These are phyloP conservation scores for Sclerospora graminicola DNA, from an alignment of 352 stramenopile genomes.

Conservation along the genomic window DNA sequence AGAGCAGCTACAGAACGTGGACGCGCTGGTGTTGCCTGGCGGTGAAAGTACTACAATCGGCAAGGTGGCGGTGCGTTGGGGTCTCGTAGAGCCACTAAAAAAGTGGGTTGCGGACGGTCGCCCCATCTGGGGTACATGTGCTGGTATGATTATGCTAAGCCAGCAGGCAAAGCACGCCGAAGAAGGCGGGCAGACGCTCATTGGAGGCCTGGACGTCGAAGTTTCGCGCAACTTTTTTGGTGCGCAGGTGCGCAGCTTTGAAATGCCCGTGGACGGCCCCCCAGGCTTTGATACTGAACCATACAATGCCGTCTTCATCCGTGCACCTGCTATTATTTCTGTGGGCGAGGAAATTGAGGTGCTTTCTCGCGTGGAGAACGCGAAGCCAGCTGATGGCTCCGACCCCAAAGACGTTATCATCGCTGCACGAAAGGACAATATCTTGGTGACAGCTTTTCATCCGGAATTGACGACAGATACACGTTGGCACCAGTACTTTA, in stretches of 20 bases:
- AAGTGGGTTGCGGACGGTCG: constrained; percentile 57
- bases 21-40: constrained; percentile 91
- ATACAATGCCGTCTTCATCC: constrained; percentile 95
- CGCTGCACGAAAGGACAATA: constrained; percentile 76
- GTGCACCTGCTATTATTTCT: constrained; percentile 92
- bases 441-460: constrained; percentile 94
- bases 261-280: constrained; percentile 52
- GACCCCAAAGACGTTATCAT: constrained; percentile 78
- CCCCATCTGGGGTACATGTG: constrained; percentile 95
- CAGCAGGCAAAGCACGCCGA: constrained; percentile 77
- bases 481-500: constrained; percentile 93
- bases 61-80: constrained; percentile 81
- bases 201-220: constrained; percentile 91
- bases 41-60: constrained; percentile 95
- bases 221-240: constrained; percentile 98
- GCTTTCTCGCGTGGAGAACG: constrained; percentile 80
- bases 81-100: constrained; percentile 66
- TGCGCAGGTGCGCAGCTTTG: constrained; percentile 83
- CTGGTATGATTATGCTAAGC: constrained; percentile 93
- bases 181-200: constrained; percentile 87
- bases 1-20: constrained; percentile 64
- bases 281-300: constrained; percentile 44
- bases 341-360: constrained; percentile 84
- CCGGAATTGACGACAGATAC: constrained; percentile 91
- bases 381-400: constrained; percentile 59